Base-by-base conservation (phyloP, 108 stramenopile species). In the Cyclotella distinguenda region DNA sequence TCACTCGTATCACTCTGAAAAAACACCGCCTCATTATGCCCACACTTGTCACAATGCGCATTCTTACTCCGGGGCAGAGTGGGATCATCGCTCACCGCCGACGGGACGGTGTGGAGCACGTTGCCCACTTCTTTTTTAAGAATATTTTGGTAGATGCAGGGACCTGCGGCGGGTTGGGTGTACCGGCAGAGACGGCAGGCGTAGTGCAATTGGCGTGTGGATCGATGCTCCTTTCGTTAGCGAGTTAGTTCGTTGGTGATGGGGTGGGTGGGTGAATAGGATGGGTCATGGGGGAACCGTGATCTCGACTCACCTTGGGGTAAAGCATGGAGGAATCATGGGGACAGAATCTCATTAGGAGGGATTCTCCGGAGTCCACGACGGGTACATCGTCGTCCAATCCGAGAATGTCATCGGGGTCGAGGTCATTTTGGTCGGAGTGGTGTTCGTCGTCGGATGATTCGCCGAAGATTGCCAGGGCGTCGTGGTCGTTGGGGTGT, bases 241-340 rank as follows among this genome's bases (percentile, higher is more conserved):
- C 38, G 12, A 38, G 8, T 38, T n/a, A n/a, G n/a, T n/a, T n/a
- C n/a, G n/a, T n/a, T n/a, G n/a, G n/a, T n/a, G n/a, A n/a, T n/a
- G n/a, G n/a, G n/a, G n/a, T n/a, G n/a, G n/a, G n/a, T n/a, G n/a
- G n/a, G n/a, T n/a, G n/a, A n/a, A n/a, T n/a, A n/a, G n/a, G n/a
- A n/a, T n/a, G n/a, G n/a, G n/a, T n/a, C n/a, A n/a, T n/a, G n/a
- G n/a, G n/a, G n/a, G n/a, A n/a, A n/a, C n/a, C n/a, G n/a, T n/a
- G n/a, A n/a, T n/a, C n/a, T 33, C 33, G 35, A 64, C 87, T 60
- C 72, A 89, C 88, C 76, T 92, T 86, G 32, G 93, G 93, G 85
- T 94, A 94, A 12, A 94, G 64, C 93, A 94, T 94, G 39, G 88
- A 88, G 0, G 93, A 94, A 77, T 94, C 93, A 54, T 94, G 85